phyloP scores from a whole-genome alignment of 192 early-diverging fungal species.

The Fimicolochytrium jonesii region DNA sequence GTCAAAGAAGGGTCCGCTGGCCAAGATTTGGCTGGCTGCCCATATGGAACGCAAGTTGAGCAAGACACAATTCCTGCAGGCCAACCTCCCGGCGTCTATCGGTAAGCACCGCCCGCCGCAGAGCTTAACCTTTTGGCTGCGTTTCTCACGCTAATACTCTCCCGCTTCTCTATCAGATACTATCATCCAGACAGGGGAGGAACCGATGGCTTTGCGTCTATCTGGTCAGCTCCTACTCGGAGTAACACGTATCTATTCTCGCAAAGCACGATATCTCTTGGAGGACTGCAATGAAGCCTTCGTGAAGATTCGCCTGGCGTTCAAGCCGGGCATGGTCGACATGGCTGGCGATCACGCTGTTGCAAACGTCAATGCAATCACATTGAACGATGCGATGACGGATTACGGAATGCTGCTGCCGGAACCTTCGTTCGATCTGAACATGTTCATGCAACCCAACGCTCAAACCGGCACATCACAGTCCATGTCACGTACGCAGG shows the following conservation, averaged over 20 bases:
- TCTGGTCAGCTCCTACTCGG: slow-evolving; percentile 96
- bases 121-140: slow-evolving; percentile 1
- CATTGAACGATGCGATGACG: slow-evolving; percentile 77
- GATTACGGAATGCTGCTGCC: slow-evolving; percentile 91
- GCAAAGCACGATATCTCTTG: slow-evolving; percentile 92
- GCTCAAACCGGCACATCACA: not conserved
- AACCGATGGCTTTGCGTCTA: slow-evolving; percentile 87
- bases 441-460: not conserved
- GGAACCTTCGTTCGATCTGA: slow-evolving; percentile 51
- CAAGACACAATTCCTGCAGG: slow-evolving; percentile 89
- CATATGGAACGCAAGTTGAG: slow-evolving; percentile 96
- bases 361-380: slow-evolving; percentile 79
- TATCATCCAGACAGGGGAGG: slow-evolving; percentile 73
- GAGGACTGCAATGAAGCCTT: slow-evolving; percentile 98
- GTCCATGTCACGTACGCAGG: slow-evolving; percentile 54
- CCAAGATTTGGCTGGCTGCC: slow-evolving; percentile 96
- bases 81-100: slow-evolving; percentile 85
- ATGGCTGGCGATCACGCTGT: slow-evolving; percentile 68
- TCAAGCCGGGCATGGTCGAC: slow-evolving; percentile 77
- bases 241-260: slow-evolving; percentile 90
- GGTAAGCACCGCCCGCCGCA: slow-evolving; percentile 43
- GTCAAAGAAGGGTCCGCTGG: slow-evolving; percentile 70
- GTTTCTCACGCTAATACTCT: too few relatives aligned
- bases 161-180: too few relatives aligned
- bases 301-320: slow-evolving; percentile 77